These are phyloP conservation scores for Thalassia testudinum DNA, from an alignment of 116 monocot species.

Conservation along the genomic window DNA sequence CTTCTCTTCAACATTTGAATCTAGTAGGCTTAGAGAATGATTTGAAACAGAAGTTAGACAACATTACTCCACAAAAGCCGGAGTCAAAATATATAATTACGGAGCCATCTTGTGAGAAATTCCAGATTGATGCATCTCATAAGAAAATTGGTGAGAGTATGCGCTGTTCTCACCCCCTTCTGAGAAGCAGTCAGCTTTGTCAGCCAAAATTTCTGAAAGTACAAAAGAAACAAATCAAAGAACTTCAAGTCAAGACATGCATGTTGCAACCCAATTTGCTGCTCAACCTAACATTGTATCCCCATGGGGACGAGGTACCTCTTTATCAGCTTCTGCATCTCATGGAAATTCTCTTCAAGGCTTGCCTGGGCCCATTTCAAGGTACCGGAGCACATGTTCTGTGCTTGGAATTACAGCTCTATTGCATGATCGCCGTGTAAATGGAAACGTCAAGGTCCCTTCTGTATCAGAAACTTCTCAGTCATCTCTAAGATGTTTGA, in stretches of 20 bases:
- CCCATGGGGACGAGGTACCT: slow-evolving; percentile 11
- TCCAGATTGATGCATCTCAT: neutral
- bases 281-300: slow-evolving; percentile 23
- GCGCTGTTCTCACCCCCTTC: neutral
- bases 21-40: slow-evolving; percentile 24
- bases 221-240: neutral
- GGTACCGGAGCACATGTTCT: slow-evolving; percentile 48
- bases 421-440: slow-evolving; percentile 37
- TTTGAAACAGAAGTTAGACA: slow-evolving; percentile 14
- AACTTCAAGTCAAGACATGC: slow-evolving; percentile 6
- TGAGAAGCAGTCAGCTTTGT: slow-evolving; percentile 9
- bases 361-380: slow-evolving; percentile 24
- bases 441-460: slow-evolving; percentile 15
- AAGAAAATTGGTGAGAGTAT: neutral
- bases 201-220: neutral
- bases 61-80: slow-evolving; percentile 7
- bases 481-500: too few species aligned
- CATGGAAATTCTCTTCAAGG: slow-evolving; percentile 20
- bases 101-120: neutral
- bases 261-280: slow-evolving; percentile 7
- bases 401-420: slow-evolving; percentile 60
- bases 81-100: slow-evolving; percentile 1
- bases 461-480: slow-evolving; percentile 3
- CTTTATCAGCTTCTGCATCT: slow-evolving; percentile 28
- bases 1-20: slow-evolving; percentile 27